Evolutionary conservation across 106 monocot genomes (phyloP), one percentile per base, ranked within the genome.

Genomic region (Xerophyta viscosa): DNA sequence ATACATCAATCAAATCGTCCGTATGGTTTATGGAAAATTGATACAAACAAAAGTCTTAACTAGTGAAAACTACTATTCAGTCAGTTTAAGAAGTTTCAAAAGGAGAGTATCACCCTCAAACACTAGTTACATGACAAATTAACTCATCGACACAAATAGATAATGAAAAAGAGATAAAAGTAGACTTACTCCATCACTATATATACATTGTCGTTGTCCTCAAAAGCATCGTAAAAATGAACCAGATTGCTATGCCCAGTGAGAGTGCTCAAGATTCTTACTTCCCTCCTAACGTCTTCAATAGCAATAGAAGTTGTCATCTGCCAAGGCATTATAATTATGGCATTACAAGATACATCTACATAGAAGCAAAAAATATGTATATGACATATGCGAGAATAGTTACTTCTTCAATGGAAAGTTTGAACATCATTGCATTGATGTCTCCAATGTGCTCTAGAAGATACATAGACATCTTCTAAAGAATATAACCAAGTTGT

Each of bases 151-250:
- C 9, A 21, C 6, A 52, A 8, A 8, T 25, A 11, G 12, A 52
- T 17, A 29, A 18, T 5, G n/a, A 52, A 11, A 41, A 17, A 65
- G 14, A n/a, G 6, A 36, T 33, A 9, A 4, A 22, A 7, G 3
- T 36, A 52, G 8, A 64, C 75, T 76, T 69, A 76, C 76, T 76
- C 76, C 76, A 76, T 69, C 0, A 69, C 76, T 52, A 76, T 69
- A 58, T 76, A 76, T 19, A 76, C 76, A 60, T 69, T 65, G 20
- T 69, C 60, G 6, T 69, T 69, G 30, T 76, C 69, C 36, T 76
- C 76, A 50, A 39, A 76, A 28, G 76, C 76, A 47, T 76, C 69
- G 25, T 64, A 53, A 36, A 76, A 76, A 46, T 48, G 37, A 8
- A 76, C 65, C 6, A 76, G 48, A 60, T 76, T 69, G 51, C 60